Evolutionary conservation across 2,329 filamentous ascomycete genomes (phyloP), one percentile per base, ranked within the genome.

Genomic region (Nothophoma quercina): DNA sequence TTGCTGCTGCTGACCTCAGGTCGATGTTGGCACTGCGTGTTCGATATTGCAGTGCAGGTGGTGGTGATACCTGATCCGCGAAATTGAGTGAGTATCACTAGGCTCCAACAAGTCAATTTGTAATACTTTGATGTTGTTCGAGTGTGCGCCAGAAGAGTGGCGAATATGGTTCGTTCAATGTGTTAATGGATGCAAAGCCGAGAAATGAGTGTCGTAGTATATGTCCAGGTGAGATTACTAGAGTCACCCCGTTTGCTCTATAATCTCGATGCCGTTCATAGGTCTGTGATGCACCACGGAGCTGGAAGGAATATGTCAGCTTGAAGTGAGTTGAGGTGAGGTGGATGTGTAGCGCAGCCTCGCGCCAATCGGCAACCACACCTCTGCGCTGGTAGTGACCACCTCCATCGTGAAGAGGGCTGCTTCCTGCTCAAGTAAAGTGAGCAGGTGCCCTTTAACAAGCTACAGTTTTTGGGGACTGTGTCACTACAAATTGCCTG

Each of bases 1-100:
- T 64, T 56, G 59, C 58, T 51, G 60, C 58, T 56, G 40, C 59
- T 56, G 56, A 58, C 59, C 46, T 55, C 46, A 56, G 43, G 53
- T 58, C 49, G 43, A 25, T 55, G 56, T 49, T 54, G 57, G 43
- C 42, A 48, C 30, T 34, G 42, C 38, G 34, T 30, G 45, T 30
- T 51, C 46, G 33, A 39, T 25, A 30, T 34, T 34, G 28, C n/a
- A 7, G 26, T 43, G 29, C 29, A 35, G 28, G 23, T n/a, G 30
- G 18, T 18, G 19, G 26, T 22, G 43, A 36, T 13, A 32, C 12
- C 32, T 13, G 8, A 23, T 12, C 3, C 4, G 9, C 26, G 9
- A 16, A 16, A 5, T 4, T 7, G 2, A 8, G 3, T 10, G 23
- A 16, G 10, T 12, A 12, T 5, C 4, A 2, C 1, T 6, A 28